These are phyloP conservation scores for Lobosporangium transversale DNA, from an alignment of 192 early-diverging fungal genomes.

Conservation along the genomic window DNA sequence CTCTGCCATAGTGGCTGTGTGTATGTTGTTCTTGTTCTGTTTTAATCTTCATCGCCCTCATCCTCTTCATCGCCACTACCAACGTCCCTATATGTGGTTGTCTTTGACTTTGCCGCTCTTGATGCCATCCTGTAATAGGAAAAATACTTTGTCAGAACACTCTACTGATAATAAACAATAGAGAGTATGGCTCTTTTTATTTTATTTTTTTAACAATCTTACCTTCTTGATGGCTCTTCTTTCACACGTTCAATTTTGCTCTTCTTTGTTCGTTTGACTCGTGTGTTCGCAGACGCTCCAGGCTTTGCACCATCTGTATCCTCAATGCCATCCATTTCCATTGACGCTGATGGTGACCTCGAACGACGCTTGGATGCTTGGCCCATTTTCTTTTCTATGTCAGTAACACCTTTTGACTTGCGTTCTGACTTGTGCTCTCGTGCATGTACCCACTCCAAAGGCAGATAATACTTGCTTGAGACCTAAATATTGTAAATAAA, in stretches of 20 bases:
- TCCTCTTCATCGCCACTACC: conserved; percentile 9
- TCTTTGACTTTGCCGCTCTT: conserved; percentile 32
- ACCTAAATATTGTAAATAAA: conserved; percentile 17
- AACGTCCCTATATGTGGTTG: conserved; percentile 16
- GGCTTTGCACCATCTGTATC: background rate
- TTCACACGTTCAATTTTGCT: conserved; percentile 13
- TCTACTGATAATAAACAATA: no score
- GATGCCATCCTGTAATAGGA: conserved; percentile 36
- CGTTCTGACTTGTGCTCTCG: conserved; percentile 38
- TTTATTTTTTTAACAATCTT: background rate
- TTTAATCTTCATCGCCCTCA: conserved; percentile 9
- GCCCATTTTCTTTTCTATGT: conserved; percentile 38
- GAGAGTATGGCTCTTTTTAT: no score
- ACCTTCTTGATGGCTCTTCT: conserved; percentile 43
- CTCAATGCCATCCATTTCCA: conserved; percentile 11
- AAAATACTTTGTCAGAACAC: no score
- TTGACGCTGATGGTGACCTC: conserved; percentile 26
- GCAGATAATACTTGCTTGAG: conserved; percentile 46
- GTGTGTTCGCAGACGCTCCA: background rate
- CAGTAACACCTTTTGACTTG: conserved; percentile 3
- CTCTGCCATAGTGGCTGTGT: no score
- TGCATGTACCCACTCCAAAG: conserved; percentile 25
- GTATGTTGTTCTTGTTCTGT: no score
- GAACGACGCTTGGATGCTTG: conserved; percentile 43
- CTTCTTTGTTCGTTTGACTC: conserved; percentile 28